Evolutionary conservation across 2,329 filamentous ascomycete species (phyloP).

Genomic region (Nannizziopsis arthrosporioides): DNA sequence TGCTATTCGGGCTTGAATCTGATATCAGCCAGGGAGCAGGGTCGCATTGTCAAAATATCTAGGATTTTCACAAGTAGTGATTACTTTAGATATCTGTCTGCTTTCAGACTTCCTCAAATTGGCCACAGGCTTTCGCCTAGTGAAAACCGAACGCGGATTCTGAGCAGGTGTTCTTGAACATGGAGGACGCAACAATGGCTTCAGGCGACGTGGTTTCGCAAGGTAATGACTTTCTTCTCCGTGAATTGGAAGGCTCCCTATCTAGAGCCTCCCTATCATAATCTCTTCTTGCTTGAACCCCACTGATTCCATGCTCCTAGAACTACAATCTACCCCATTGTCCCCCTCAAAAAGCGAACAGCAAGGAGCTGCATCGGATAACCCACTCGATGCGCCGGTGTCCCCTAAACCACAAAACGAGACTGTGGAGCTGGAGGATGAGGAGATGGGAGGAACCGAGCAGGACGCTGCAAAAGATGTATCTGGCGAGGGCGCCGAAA

Average conservation of each 20-base stretch:
- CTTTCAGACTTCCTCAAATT: conserved; percentile 2
- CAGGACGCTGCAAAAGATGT: conserved; percentile 35
- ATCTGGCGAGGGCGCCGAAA: conserved; percentile 29
- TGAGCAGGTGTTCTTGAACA: conserved; percentile 12
- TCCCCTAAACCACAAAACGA: conserved; percentile 52
- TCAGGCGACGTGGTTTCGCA: conserved; percentile 22
- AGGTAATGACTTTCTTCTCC: conserved; percentile 15
- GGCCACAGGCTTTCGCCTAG: neutral
- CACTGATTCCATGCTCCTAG: conserved; percentile 12
- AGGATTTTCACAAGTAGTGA: neutral
- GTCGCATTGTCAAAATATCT: neutral
- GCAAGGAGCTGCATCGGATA: conserved; percentile 41
- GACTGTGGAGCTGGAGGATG: conserved; percentile 51
- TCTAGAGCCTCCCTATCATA: too few relatives aligned
- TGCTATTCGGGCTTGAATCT: neutral
- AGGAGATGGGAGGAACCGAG: conserved; percentile 64
- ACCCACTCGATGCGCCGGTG: conserved; percentile 57
- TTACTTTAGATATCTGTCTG: neutral
- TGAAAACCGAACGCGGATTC: neutral
- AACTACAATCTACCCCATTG: conserved; percentile 25
- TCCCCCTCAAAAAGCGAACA: conserved; percentile 24
- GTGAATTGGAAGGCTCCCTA: neutral
- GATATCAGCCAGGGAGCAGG: neutral
- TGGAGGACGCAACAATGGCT: conserved; percentile 28
- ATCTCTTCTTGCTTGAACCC: too few relatives aligned